These are phyloP conservation scores for Boletus sp. DNA, from an alignment of 1,284 basidiomycete genomes.

Conservation along the genomic window DNA sequence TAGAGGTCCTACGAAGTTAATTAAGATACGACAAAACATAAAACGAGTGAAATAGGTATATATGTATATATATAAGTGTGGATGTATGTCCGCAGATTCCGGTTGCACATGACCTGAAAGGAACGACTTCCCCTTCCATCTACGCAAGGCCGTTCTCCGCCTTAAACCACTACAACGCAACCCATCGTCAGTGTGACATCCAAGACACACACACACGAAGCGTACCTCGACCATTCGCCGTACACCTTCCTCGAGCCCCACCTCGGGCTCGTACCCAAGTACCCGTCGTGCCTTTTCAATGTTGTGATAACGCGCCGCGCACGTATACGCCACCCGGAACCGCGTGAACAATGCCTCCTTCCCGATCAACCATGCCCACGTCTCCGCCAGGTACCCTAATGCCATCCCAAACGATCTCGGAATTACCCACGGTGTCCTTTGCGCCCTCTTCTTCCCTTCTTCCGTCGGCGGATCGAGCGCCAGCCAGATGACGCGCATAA, in stretches of 20 bases:
- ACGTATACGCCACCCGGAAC: constrained; percentile 79
- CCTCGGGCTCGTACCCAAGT: constrained; percentile 90
- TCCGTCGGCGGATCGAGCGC: constrained; percentile 63
- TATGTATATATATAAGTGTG: background rate
- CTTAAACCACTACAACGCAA: constrained; percentile 27
- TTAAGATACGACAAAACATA: constrained; percentile 2
- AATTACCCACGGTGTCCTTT: constrained; percentile 51
- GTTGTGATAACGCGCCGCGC: constrained; percentile 83
- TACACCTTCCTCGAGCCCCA: constrained; percentile 89
- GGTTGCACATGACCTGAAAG: background rate
- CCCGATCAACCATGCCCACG: constrained; percentile 73
- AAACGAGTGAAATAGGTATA: constrained; percentile 7
- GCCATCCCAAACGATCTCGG: constrained; percentile 67
- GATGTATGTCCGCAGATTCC: background rate
- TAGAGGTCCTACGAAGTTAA: background rate
- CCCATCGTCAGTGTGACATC: constrained; percentile 5
- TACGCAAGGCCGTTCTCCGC: constrained; percentile 30
- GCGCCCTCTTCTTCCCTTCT: constrained; percentile 32
- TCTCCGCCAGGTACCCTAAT: constrained; percentile 73
- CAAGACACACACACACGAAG: background rate
- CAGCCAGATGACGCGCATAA: constrained; percentile 83
- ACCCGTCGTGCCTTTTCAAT: constrained; percentile 93
- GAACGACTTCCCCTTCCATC: background rate
- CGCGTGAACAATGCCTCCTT: constrained; percentile 89
- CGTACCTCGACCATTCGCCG: constrained; percentile 70